Base-by-base conservation (phyloP, 2,329 filamentous ascomycete genomes). In the Fusarium albosuccineum region DNA sequence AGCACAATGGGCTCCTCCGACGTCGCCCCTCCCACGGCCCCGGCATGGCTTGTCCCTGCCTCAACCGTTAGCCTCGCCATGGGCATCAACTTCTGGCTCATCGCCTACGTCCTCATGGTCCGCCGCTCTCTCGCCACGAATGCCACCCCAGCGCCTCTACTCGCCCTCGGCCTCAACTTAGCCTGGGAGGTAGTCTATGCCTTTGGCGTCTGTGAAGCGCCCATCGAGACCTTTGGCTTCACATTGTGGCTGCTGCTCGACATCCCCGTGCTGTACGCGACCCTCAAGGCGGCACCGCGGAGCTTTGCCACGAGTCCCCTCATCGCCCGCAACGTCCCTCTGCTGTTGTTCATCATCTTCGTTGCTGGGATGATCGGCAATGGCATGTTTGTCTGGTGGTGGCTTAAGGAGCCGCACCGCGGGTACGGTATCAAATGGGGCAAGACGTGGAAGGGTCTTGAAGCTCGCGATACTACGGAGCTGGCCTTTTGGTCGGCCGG, bases 101-200 rank as follows among this genome's bases (percentile, higher is more conserved):
- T 73, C 26, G 74, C 78, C 44, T 86, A 86, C 73, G 70, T 85
- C 45, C 78, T 86, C 65, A 82, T 85, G 76, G 76, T 79, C 11
- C 78, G 75, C 2, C 80, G 82, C 55, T 81, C 82, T 2, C 71
- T 83, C n/a, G 73, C 73, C 51, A 83, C 83, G 16, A 77, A 78
- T 37, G 82, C 82, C 5, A 86, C 84, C 65, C 79, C 83, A 36
- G 83, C 86, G 74, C 84, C 85, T 0, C 70, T 86, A 10, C 70
- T 85, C 49, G 79, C 82, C 1, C 80, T 86, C 9, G 79, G 80
- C 13, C 69, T 82, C 70, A 86, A 87, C 61, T 78, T 86, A 34
- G 80, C 80, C 2, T 86, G 85, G 84, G 84, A 87, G 69, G 72
- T 84, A 3, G 76, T 87, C 55, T 85, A 83, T 73, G 79, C 79